phyloP scores from a whole-genome alignment of 31 red algal genomes.

The Porphyra umbilicalis region DNA sequence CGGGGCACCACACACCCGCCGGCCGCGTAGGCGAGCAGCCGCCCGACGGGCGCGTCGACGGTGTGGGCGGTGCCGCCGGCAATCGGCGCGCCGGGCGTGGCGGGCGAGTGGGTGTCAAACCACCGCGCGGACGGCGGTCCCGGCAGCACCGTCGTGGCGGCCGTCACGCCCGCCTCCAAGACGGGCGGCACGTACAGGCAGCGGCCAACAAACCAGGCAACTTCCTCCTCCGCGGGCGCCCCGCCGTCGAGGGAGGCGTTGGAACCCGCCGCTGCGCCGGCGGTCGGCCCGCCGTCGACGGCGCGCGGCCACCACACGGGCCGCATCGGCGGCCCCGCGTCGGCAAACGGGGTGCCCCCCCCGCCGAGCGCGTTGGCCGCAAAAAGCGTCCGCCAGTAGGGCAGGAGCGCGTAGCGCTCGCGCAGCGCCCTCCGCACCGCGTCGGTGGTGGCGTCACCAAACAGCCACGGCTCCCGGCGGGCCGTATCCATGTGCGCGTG shows the following conservation, averaged over 20 bases:
- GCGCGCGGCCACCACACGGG: slow-evolving; percentile 95
- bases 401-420: slow-evolving; percentile 79
- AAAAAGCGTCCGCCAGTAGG: slow-evolving; percentile 90
- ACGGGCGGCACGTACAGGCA: slow-evolving; percentile 75
- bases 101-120: slow-evolving; percentile 60
- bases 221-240: slow-evolving; percentile 3
- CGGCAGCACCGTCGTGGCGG: slow-evolving; percentile 24
- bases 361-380: slow-evolving; percentile 46
- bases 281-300: slow-evolving; percentile 49
- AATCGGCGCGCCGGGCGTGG: slow-evolving; percentile 13
- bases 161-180: slow-evolving; percentile 29
- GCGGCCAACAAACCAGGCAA: slow-evolving; percentile 82
- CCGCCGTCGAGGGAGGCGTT: neutral
- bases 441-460: slow-evolving; percentile 53
- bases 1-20: slow-evolving; percentile 87
- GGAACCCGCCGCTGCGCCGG: slow-evolving; percentile 14
- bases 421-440: slow-evolving; percentile 56
- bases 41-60: slow-evolving; percentile 21
- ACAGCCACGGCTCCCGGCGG: slow-evolving; percentile 91
- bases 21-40: slow-evolving; percentile 70
- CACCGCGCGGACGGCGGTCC: slow-evolving; percentile 51
- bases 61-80: slow-evolving; percentile 13
- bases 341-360: neutral
- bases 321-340: slow-evolving; percentile 78
- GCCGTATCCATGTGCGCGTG: slow-evolving; percentile 93